A percentile compares a stretch with the other conserved stretches of the same genome.
phyloP scores from a whole-genome alignment of 306 rosid species.

The Inga laurina region DNA sequence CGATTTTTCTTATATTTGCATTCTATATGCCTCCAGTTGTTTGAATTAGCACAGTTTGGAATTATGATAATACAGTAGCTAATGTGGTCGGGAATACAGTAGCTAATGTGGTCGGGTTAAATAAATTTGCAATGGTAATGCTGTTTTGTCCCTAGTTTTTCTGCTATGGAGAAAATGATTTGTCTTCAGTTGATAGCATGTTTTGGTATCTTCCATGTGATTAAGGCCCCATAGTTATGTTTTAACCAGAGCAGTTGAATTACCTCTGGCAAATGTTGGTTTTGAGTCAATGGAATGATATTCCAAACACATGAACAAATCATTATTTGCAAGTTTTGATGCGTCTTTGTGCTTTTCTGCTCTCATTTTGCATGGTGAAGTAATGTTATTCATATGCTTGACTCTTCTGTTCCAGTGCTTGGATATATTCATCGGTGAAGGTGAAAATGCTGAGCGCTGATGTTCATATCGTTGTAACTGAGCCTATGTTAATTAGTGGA shows the following conservation, averaged over 20 bases:
- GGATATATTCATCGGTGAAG: conserved; percentile 17
- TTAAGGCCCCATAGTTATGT: not conserved
- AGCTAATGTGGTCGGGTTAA: not conserved
- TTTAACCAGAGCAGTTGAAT: not conserved
- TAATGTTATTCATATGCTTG: conserved; percentile 11
- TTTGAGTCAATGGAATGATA: conserved; percentile 11
- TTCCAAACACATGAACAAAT: conserved; percentile 14
- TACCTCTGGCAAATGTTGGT: not conserved
- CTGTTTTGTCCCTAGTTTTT: not conserved
- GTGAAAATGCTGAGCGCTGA: not conserved
- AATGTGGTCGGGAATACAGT: not conserved
- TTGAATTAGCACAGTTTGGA: conserved; percentile 19
- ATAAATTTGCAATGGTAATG: not conserved
- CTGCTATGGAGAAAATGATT: not conserved
- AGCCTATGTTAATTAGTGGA: conserved; percentile 16
- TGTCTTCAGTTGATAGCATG: conserved; percentile 1
- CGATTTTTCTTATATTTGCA: conserved; percentile 35
- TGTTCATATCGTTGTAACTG: conserved; percentile 4
- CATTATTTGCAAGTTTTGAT: conserved; percentile 18
- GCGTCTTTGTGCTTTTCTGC: conserved; percentile 14
- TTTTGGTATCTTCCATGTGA: not conserved
- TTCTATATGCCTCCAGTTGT: conserved; percentile 32
- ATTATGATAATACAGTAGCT: conserved; percentile 9
- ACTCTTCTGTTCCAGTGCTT: conserved; percentile 29
- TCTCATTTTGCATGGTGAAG: conserved; percentile 28